Evolutionary conservation across 2,329 filamentous ascomycete species (phyloP).

Genomic region (Acrodontium crateriforme): DNA sequence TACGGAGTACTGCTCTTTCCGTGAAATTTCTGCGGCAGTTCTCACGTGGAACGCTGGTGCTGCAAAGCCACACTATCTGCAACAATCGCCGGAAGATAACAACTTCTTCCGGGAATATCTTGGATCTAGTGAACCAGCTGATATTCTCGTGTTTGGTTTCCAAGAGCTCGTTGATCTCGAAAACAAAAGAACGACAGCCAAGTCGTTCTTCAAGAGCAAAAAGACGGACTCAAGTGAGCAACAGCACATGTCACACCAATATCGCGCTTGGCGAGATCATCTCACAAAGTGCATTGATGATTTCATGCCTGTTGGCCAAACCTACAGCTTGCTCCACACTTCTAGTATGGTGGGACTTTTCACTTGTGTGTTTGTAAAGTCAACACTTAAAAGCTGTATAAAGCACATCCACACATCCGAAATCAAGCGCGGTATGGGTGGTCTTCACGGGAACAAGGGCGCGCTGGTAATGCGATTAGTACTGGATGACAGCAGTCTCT

Average conservation of each 20-base stretch:
- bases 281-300: constrained; percentile 71
- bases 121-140: constrained; percentile 61
- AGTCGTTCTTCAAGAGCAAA: constrained; percentile 68
- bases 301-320: constrained; percentile 58
- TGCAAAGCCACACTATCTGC: constrained; percentile 73
- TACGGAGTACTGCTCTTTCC: constrained; percentile 69
- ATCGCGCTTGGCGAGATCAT: constrained; percentile 91
- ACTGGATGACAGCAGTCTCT: constrained; percentile 84
- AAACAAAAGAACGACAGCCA: constrained; percentile 95
- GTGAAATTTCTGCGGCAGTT: constrained; percentile 64
- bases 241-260: constrained; percentile 91
- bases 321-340: constrained; percentile 78
- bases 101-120: constrained; percentile 72
- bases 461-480: constrained; percentile 85
- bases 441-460: constrained; percentile 91
- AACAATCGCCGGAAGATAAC: constrained; percentile 54
- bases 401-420: constrained; percentile 65
- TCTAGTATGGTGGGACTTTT: constrained; percentile 87
- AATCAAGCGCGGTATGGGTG: constrained; percentile 92
- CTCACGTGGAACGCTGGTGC: constrained; percentile 97
- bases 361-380: constrained; percentile 87
- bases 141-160: constrained; percentile 91
- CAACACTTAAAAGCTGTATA: constrained; percentile 61
- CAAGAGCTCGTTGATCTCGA: constrained; percentile 97
- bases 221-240: constrained; percentile 74